phyloP scores from a whole-genome alignment of 805 yeast genomes.

The Brettanomyces custersianus region DNA sequence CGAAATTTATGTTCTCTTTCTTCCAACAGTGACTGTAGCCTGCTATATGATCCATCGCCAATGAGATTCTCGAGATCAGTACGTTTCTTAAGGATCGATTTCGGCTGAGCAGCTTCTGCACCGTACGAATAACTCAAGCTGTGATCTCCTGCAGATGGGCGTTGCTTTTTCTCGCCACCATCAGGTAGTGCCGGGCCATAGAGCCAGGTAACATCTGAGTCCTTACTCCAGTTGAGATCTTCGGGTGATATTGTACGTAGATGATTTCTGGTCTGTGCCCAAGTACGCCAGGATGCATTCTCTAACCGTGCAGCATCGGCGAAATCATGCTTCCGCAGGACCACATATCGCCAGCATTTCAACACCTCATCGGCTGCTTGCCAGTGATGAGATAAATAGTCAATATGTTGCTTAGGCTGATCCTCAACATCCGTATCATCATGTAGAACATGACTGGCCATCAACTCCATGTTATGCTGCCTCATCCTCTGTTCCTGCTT shows the following conservation, averaged over 20 bases:
- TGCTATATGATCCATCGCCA: slow-evolving; percentile 37
- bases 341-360: slow-evolving; percentile 92
- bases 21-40: slow-evolving; percentile 23
- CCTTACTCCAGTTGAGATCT: slow-evolving; percentile 92
- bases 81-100: slow-evolving; percentile 84
- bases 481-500: slow-evolving; percentile 1
- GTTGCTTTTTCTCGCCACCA: slow-evolving; percentile 1
- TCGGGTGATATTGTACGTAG: slow-evolving; percentile 82
- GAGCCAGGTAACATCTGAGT: slow-evolving; percentile 94
- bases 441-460: slow-evolving; percentile 31
- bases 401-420: slow-evolving; percentile 87
- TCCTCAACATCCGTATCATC: slow-evolving; percentile 76
- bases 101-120: slow-evolving; percentile 26
- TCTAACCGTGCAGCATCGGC: slow-evolving; percentile 74
- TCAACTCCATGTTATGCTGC: slow-evolving; percentile 9
- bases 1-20: slow-evolving; percentile 21
- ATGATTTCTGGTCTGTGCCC: slow-evolving; percentile 81
- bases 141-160: neutral
- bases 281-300: slow-evolving; percentile 91
- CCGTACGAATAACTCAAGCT: neutral
- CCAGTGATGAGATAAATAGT: slow-evolving; percentile 94
- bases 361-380: slow-evolving; percentile 78
- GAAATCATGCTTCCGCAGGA: slow-evolving; percentile 70
- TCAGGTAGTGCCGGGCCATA: slow-evolving; percentile 66
- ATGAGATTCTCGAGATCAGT: slow-evolving; percentile 77